These are phyloP conservation scores for Luffa aegyptiaca DNA, from an alignment of 306 rosid species.

Conservation along the genomic window DNA sequence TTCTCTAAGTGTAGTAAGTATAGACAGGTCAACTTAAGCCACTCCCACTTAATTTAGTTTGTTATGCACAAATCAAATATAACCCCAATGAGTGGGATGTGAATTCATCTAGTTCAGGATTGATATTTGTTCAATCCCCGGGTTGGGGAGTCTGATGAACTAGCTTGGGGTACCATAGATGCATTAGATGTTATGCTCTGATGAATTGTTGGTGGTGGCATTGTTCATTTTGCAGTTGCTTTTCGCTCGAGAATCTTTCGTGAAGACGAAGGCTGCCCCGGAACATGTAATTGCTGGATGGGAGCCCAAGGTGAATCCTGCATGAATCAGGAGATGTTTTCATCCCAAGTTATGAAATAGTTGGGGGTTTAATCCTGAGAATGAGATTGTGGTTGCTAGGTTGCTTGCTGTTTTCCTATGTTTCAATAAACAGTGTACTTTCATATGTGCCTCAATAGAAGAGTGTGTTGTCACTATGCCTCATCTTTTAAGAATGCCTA, in stretches of 20 bases:
- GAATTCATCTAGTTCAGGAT: background rate
- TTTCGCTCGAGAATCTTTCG: constrained; percentile 45
- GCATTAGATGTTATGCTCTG: background rate
- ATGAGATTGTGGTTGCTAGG: constrained; percentile 15
- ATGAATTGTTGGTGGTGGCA: background rate
- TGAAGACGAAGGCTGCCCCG: constrained; percentile 48
- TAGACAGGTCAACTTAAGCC: too few relatives aligned
- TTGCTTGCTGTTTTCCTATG: too few relatives aligned
- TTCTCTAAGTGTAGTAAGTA: too few relatives aligned
- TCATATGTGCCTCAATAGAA: background rate
- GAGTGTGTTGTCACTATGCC: background rate
- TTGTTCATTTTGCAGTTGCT: constrained; percentile 11
- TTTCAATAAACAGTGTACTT: too few relatives aligned
- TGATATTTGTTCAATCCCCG: too few relatives aligned
- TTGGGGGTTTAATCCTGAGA: background rate
- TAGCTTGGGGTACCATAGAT: too few relatives aligned
- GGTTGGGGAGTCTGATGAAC: too few relatives aligned
- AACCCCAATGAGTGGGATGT: background rate
- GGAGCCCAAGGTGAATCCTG: constrained; percentile 65
- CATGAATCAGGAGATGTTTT: constrained; percentile 33
- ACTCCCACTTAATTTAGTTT: background rate
- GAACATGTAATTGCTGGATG: constrained; percentile 77
- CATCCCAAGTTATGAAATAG: constrained; percentile 2
- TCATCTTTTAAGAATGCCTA: background rate
- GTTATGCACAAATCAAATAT: background rate